Evolutionary conservation across 495 filamentous ascomycete genomes (phyloP).

Genomic region (Cladorrhinum samala): DNA sequence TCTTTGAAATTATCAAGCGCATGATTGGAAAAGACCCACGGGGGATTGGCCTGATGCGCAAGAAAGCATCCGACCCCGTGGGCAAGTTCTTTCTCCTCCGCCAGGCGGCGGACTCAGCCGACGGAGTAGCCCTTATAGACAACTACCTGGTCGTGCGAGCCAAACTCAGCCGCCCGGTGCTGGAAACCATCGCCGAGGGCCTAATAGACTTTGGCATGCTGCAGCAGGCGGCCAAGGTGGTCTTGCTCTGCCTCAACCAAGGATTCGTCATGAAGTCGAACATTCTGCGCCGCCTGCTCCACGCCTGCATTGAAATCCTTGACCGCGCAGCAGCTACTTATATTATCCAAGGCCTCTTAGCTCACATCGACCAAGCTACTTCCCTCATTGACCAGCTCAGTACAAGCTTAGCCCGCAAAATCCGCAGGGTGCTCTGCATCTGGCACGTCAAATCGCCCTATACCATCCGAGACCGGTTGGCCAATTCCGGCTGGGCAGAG

Average conservation of each 20-base stretch:
- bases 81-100: too few relatives aligned
- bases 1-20: slow-evolving; percentile 32
- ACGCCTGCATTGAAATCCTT: slow-evolving; percentile 21
- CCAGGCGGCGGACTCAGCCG: too few relatives aligned
- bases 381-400: neutral
- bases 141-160: too few relatives aligned
- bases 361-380: slow-evolving; percentile 18
- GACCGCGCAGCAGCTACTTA: slow-evolving; percentile 24
- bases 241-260: slow-evolving; percentile 28
- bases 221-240: slow-evolving; percentile 31
- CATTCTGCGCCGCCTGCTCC: slow-evolving; percentile 30
- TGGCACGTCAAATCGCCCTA: neutral
- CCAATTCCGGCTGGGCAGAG: neutral
- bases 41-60: slow-evolving; percentile 19
- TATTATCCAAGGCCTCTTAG: slow-evolving; percentile 23
- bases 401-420: neutral
- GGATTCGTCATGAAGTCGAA: slow-evolving; percentile 15
- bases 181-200: slow-evolving; percentile 33
- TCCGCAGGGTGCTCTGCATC: neutral
- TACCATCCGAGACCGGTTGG: neutral
- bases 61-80: neutral
- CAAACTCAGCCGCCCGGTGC: slow-evolving; percentile 17
- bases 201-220: slow-evolving; percentile 32
- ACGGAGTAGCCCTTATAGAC: too few relatives aligned
- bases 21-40: slow-evolving; percentile 29